phyloP scores from a whole-genome alignment of 306 rosid species.

The Castanea mollissima region DNA sequence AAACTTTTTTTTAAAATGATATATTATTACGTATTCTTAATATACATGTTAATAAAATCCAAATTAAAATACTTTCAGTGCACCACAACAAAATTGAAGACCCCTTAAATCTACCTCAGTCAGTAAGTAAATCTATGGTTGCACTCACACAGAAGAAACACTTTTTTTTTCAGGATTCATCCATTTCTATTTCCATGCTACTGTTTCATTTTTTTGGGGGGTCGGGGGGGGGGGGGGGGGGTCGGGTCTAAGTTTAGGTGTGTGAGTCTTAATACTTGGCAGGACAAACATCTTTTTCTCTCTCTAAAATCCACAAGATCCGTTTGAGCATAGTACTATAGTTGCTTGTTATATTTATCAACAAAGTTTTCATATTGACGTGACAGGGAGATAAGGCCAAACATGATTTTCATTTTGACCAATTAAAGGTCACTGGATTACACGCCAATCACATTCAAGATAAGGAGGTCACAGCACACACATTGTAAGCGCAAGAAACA shows the following conservation, averaged over 20 bases:
- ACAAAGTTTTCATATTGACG: conserved; percentile 29
- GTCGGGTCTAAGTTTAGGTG: conserved; percentile 4
- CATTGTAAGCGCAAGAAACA: conserved; percentile 52
- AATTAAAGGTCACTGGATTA: conserved; percentile 45
- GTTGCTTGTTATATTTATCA: conserved; percentile 31
- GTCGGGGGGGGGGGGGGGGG: too few species aligned
- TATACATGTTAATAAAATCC: too few species aligned
- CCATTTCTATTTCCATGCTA: neutral
- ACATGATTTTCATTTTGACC: conserved; percentile 56
- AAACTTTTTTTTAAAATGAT: too few species aligned
- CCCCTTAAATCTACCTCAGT: neutral
- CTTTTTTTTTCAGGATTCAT: neutral
- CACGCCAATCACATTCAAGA: conserved; percentile 60
- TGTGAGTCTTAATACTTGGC: conserved; percentile 16
- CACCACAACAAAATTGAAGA: neutral
- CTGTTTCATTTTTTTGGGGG: conserved; percentile 4
- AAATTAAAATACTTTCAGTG: neutral
- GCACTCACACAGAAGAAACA: too few species aligned
- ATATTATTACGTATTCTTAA: too few species aligned
- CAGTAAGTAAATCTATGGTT: neutral
- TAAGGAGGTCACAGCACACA: conserved; percentile 36
- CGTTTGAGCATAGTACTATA: conserved; percentile 4
- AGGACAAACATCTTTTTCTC: neutral
- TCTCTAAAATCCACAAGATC: conserved; percentile 19
- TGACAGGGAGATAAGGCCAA: conserved; percentile 61